These are phyloP conservation scores for Trichoderma koningiopsis DNA, from an alignment of 2,329 filamentous ascomycete genomes.

Conservation along the genomic window DNA sequence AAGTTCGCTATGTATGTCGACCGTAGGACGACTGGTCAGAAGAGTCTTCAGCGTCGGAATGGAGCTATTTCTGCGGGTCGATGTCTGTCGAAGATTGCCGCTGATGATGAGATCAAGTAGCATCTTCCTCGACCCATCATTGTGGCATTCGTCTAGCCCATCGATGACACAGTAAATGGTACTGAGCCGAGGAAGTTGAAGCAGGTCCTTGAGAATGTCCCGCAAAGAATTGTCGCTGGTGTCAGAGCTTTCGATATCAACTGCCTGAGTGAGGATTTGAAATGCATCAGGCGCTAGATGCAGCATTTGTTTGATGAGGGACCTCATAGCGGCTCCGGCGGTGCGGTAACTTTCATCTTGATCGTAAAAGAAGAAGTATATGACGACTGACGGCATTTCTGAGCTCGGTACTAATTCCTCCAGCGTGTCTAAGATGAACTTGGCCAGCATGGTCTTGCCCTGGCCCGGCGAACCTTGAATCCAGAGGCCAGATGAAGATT, in stretches of 20 bases:
- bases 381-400: not conserved
- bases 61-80: not conserved
- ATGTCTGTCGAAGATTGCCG: not conserved
- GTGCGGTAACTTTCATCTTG: not conserved
- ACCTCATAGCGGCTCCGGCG: not conserved
- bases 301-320: not conserved
- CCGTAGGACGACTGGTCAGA: not conserved
- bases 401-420: not conserved
- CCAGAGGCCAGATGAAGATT: not conserved
- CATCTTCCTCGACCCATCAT: not conserved
- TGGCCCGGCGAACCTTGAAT: not conserved
- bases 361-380: constrained; percentile 15
- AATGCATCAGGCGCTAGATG: not conserved
- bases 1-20: not conserved
- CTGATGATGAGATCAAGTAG: not conserved
- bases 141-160: constrained; percentile 6
- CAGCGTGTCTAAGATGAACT: not conserved
- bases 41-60: not conserved
- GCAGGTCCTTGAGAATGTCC: not conserved
- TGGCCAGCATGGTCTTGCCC: constrained; percentile 6
- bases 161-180: constrained; percentile 10
- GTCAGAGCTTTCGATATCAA: not conserved
- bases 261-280: not conserved
- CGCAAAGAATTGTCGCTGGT: not conserved
- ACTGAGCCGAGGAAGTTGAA: not conserved